Conservation (phyloP, 129 eudicot genomes). For the Helianthus annuus region DNA sequence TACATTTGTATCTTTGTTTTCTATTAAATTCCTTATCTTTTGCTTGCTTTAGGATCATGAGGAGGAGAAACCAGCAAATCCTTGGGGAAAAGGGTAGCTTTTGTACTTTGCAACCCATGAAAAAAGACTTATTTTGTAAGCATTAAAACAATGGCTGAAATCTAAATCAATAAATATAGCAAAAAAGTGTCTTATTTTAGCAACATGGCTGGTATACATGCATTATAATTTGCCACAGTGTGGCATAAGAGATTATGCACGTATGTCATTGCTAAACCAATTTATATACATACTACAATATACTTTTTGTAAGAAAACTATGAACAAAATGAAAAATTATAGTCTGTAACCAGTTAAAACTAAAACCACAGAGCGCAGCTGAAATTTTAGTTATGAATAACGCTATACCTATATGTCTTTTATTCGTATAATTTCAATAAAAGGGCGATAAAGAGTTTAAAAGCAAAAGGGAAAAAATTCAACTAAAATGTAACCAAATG, state of each 20-base stretch:
- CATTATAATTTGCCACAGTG: constrained; percentile 62
- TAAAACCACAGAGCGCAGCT: too few relatives aligned
- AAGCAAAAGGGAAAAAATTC: too few relatives aligned
- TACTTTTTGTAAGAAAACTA: too few relatives aligned
- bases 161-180: constrained; percentile 19
- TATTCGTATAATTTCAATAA: too few relatives aligned
- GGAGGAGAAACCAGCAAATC: constrained; percentile 54
- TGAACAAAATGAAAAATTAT: too few relatives aligned
- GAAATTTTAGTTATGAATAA: too few relatives aligned
- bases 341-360: too few relatives aligned
- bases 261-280: constrained; percentile 60
- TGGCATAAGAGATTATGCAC: constrained; percentile 62
- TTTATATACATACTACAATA: constrained; percentile 57
- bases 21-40: not conserved
- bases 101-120: constrained; percentile 74
- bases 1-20: not conserved
- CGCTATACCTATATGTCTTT: too few relatives aligned
- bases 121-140: constrained; percentile 66
- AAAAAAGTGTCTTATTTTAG: constrained; percentile 36
- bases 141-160: constrained; percentile 63
- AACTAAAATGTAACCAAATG: too few relatives aligned
- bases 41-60: constrained; percentile 42
- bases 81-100: constrained; percentile 75
- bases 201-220: constrained; percentile 79
- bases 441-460: too few relatives aligned